phyloP scores from a whole-genome alignment of 1,139 yeast species.

The Komagataea norvegica region DNA sequence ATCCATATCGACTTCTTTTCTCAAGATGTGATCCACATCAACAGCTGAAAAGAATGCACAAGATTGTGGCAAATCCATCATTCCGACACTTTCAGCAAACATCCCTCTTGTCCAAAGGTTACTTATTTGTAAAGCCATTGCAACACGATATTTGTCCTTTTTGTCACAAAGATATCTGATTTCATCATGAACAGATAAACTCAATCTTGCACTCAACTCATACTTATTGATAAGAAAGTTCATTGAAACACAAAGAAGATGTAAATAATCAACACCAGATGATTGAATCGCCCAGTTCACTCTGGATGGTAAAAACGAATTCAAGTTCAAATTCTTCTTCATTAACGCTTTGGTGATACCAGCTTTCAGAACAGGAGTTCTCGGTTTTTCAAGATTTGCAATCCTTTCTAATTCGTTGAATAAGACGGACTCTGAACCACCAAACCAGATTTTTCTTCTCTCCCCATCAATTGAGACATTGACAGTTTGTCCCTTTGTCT shows the following conservation, averaged over 20 bases:
- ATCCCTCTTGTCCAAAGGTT: constrained; percentile 96
- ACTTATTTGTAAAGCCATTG: constrained; percentile 79
- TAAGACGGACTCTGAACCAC: constrained; percentile 91
- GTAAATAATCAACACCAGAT: constrained; percentile 95
- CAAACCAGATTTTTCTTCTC: constrained; percentile 58
- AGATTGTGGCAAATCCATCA: constrained; percentile 84
- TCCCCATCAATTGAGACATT: constrained; percentile 29
- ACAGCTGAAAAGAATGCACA: constrained; percentile 95
- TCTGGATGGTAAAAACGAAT: constrained; percentile 77
- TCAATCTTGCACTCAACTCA: constrained; percentile 69
- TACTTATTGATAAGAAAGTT: constrained; percentile 67
- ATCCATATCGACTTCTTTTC: constrained; percentile 85
- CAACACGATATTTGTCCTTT: constrained; percentile 68
- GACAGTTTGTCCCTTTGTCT: constrained; percentile 69
- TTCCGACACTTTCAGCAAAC: constrained; percentile 91
- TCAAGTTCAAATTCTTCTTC: constrained; percentile 57
- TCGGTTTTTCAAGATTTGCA: constrained; percentile 79
- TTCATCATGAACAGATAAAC: constrained; percentile 94
- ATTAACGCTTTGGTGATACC: constrained; percentile 84
- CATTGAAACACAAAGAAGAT: constrained; percentile 81
- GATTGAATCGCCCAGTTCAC: constrained; percentile 98
- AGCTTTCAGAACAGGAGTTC: constrained; percentile 91
- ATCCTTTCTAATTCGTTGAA: constrained; percentile 85
- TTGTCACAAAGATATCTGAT: constrained; percentile 74
- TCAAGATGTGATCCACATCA: constrained; percentile 79